Evolutionary conservation across 2,329 filamentous ascomycete genomes (phyloP).

Genomic region (Arthrobotrys megalospora): DNA sequence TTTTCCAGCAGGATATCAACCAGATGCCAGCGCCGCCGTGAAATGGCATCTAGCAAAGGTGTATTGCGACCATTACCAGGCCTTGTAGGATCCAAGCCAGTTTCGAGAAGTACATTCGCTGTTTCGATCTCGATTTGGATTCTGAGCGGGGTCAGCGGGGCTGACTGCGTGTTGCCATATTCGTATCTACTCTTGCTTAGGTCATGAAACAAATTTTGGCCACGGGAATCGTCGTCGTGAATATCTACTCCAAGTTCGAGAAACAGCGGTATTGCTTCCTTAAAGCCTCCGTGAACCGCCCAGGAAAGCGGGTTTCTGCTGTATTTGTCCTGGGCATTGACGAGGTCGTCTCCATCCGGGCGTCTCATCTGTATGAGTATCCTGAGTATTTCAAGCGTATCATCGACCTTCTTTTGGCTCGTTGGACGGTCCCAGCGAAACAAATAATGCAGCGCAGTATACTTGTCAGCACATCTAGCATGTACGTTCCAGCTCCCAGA

Average conservation of each 20-base stretch:
- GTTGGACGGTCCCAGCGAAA: not conserved
- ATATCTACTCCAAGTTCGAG: slow-evolving; percentile 17
- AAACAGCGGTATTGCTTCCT: slow-evolving; percentile 8
- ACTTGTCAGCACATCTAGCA: not conserved
- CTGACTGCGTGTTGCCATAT: too few species aligned
- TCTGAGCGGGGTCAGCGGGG: too few species aligned
- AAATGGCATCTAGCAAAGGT: not conserved
- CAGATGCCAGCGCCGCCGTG: not conserved
- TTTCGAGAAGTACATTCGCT: slow-evolving; percentile 1
- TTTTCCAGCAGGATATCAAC: slow-evolving; percentile 7
- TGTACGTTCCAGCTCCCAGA: slow-evolving; percentile 36
- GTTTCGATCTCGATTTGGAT: not conserved
- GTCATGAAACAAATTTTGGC: not conserved
- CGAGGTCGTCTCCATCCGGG: slow-evolving; percentile 6
- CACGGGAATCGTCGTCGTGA: not conserved
- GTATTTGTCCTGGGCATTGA: slow-evolving; percentile 7
- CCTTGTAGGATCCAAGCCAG: slow-evolving; percentile 16
- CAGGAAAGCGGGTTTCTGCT: slow-evolving; percentile 1
- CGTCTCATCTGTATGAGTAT: slow-evolving; percentile 12
- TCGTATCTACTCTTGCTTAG: too few species aligned
- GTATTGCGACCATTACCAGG: not conserved
- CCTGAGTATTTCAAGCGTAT: slow-evolving; percentile 10
- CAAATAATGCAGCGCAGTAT: slow-evolving; percentile 22
- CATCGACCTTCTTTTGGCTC: not conserved
- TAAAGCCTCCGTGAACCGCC: slow-evolving; percentile 7